Evolutionary conservation across 2,329 filamentous ascomycete genomes (phyloP).

Genomic region (Periconia digitata): DNA sequence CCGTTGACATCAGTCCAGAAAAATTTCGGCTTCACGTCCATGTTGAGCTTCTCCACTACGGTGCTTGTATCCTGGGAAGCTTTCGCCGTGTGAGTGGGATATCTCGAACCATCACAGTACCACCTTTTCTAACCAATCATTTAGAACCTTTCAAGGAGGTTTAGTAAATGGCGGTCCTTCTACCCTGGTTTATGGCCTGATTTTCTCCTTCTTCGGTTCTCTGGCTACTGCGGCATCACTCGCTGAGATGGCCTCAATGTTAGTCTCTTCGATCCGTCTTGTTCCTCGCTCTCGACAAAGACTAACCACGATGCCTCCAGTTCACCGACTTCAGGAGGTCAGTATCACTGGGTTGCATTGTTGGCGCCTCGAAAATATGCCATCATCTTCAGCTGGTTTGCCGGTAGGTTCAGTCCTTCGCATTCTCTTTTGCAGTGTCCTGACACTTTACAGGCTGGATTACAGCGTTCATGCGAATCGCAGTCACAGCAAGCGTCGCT

Average conservation of each 20-base stretch:
- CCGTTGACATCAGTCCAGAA: neutral
- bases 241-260: conserved; percentile 24
- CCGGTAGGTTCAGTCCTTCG: conserved; percentile 52
- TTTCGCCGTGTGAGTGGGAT: too few relatives aligned
- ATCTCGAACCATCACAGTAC: too few relatives aligned
- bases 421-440: too few relatives aligned
- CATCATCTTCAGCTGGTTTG: conserved; percentile 25
- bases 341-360: conserved; percentile 41
- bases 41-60: conserved; percentile 1
- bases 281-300: neutral
- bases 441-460: neutral
- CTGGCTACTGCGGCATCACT: neutral
- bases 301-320: conserved; percentile 3
- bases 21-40: conserved; percentile 1
- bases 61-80: neutral
- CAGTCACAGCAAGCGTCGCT: conserved; percentile 51
- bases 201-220: conserved; percentile 7
- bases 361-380: conserved; percentile 18
- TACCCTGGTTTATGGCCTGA: conserved; percentile 11
- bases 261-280: conserved; percentile 19
- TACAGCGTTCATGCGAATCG: too few relatives aligned
- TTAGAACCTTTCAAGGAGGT: neutral
- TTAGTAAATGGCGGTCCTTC: conserved; percentile 14
- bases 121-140: too few relatives aligned
- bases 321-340: too few relatives aligned